phyloP scores from a whole-genome alignment of 768 basidiomycete species.

The Phanerochaete sordida region DNA sequence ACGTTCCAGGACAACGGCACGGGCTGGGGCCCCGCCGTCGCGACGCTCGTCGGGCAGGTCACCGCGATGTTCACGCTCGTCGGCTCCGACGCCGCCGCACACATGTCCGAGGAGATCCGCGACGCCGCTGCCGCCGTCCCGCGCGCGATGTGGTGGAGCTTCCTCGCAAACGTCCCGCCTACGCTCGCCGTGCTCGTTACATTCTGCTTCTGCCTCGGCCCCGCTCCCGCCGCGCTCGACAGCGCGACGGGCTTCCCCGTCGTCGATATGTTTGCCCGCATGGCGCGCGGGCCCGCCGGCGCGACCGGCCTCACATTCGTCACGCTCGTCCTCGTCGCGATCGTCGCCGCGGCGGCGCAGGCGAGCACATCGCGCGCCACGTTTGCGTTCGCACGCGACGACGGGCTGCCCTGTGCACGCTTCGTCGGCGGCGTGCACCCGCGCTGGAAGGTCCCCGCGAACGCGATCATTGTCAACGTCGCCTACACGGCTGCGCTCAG shows the following conservation, averaged over 20 bases:
- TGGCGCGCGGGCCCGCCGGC: neutral
- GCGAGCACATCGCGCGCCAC: neutral
- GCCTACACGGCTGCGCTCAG: neutral
- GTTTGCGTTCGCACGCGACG: neutral
- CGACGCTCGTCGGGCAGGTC: slow-evolving; percentile 1
- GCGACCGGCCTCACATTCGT: slow-evolving; percentile 1
- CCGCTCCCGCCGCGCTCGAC: neutral
- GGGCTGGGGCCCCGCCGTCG: neutral
- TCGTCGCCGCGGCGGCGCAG: neutral
- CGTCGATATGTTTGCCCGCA: neutral
- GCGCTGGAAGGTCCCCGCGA: neutral
- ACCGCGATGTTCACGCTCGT: slow-evolving; percentile 5
- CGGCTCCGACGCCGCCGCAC: neutral
- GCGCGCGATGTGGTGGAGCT: slow-evolving; percentile 2
- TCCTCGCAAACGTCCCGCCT: neutral
- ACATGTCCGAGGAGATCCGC: slow-evolving; percentile 4
- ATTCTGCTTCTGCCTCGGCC: slow-evolving; percentile 2
- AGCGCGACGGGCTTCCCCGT: slow-evolving; percentile 2
- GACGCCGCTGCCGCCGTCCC: neutral
- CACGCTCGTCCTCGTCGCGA: neutral
- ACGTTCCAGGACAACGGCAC: slow-evolving; percentile 1
- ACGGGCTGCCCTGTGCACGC: neutral
- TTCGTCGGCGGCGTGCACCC: neutral
- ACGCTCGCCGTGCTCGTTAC: neutral
- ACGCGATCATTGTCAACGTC: neutral